A percentile compares a stretch with the other conserved stretches of the same genome.
Evolutionary conservation across 2,329 filamentous ascomycete species (phyloP).

Genomic region (Thelonectria rubi): DNA sequence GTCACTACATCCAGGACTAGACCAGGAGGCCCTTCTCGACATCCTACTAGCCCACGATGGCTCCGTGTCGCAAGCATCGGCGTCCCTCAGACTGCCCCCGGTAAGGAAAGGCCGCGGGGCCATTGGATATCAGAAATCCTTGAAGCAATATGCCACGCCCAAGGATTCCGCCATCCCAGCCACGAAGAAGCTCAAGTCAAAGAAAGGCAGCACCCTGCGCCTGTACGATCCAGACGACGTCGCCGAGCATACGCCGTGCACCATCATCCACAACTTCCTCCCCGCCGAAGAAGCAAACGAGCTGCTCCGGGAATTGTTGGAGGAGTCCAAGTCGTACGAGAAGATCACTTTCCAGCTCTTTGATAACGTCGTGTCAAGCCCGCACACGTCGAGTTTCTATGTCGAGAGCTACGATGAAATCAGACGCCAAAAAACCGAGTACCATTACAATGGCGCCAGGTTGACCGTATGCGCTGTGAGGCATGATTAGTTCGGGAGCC

Average conservation of each 20-base stretch:
- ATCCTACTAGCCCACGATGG: slow-evolving; percentile 81
- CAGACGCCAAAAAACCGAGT: slow-evolving; percentile 76
- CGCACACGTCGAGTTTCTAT: slow-evolving; percentile 86
- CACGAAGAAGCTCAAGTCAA: slow-evolving; percentile 67
- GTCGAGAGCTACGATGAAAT: slow-evolving; percentile 78
- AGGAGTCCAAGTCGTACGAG: slow-evolving; percentile 76
- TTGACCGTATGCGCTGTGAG: slow-evolving; percentile 63
- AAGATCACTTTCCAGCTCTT: slow-evolving; percentile 84
- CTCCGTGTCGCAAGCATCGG: slow-evolving; percentile 72
- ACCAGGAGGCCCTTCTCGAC: slow-evolving; percentile 78
- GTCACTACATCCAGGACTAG: slow-evolving; percentile 74
- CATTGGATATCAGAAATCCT: slow-evolving; percentile 69
- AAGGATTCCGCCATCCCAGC: slow-evolving; percentile 27
- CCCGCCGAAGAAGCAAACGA: slow-evolving; percentile 74
- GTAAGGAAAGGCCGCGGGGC: slow-evolving; percentile 45
- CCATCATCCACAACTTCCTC: slow-evolving; percentile 91
- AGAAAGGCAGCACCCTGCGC: slow-evolving; percentile 83
- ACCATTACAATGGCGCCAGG: slow-evolving; percentile 83
- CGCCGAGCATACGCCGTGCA: slow-evolving; percentile 85
- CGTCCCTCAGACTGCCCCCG: slow-evolving; percentile 56
- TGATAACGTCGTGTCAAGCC: slow-evolving; percentile 84
- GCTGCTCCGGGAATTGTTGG: slow-evolving; percentile 78
- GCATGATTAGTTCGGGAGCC: background rate
- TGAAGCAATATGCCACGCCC: slow-evolving; percentile 59
- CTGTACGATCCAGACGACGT: slow-evolving; percentile 85